phyloP scores from a whole-genome alignment of 2,329 filamentous ascomycete species.

The Colletotrichum spaethianum region DNA sequence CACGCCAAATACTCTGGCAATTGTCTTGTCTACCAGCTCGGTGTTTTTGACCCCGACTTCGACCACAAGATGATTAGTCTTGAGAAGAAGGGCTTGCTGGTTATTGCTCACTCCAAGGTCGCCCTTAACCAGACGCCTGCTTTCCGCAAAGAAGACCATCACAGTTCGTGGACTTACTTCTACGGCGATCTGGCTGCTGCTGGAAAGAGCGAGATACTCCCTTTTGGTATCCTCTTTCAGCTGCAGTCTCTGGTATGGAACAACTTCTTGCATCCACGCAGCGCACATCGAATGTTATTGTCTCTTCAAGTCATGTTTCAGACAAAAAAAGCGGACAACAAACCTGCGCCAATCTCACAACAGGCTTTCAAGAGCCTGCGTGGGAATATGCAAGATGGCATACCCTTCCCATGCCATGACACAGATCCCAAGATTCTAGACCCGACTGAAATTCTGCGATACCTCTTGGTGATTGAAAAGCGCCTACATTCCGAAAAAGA shows the following conservation, averaged over 20 bases:
- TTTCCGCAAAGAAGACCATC: slow-evolving; percentile 38
- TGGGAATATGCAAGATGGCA: slow-evolving; percentile 61
- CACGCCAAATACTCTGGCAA: slow-evolving; percentile 55
- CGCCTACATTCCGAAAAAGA: slow-evolving; percentile 47
- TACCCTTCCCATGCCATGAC: slow-evolving; percentile 69
- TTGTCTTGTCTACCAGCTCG: slow-evolving; percentile 62
- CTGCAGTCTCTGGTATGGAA: slow-evolving; percentile 75
- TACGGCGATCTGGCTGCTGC: slow-evolving; percentile 2
- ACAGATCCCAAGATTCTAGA: slow-evolving; percentile 59
- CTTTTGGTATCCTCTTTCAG: slow-evolving; percentile 73
- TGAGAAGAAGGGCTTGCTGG: slow-evolving; percentile 45
- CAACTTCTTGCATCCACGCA: slow-evolving; percentile 71
- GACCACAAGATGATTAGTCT: slow-evolving; percentile 33
- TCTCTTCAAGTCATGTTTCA: slow-evolving; percentile 54
- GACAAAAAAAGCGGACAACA: slow-evolving; percentile 45
- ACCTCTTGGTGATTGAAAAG: slow-evolving; percentile 58
- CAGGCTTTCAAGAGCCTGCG: slow-evolving; percentile 68
- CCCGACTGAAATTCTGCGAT: slow-evolving; percentile 55
- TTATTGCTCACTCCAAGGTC: slow-evolving; percentile 41
- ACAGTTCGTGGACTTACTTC: slow-evolving; percentile 45
- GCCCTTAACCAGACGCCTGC: slow-evolving; percentile 9
- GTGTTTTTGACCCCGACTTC: slow-evolving; percentile 47
- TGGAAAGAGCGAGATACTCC: slow-evolving; percentile 51
- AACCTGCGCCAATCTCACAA: slow-evolving; percentile 60
- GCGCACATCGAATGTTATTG: slow-evolving; percentile 61